Percentiles rank a stretch among this genome's conserved stretches.
phyloP scores from a whole-genome alignment of 2,329 filamentous ascomycete genomes.

The Colletotrichum cordylinicola region DNA sequence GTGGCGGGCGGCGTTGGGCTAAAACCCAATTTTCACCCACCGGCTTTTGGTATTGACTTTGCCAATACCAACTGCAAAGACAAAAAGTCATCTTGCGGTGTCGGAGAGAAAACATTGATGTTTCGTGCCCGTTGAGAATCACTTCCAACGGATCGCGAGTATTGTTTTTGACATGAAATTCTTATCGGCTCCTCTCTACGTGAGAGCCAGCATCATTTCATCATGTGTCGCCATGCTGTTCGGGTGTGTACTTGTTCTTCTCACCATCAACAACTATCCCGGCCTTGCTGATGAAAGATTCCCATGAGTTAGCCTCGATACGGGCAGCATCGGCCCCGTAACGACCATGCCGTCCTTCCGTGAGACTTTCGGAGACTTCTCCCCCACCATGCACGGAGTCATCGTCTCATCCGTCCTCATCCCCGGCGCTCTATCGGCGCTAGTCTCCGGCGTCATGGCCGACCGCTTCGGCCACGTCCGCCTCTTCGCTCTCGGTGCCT shows the following conservation, averaged over 20 bases:
- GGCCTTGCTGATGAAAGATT: neutral
- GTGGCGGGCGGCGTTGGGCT: neutral
- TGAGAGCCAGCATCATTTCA: constrained; percentile 32
- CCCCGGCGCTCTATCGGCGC: constrained; percentile 63
- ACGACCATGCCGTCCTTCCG: constrained; percentile 62
- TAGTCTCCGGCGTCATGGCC: constrained; percentile 61
- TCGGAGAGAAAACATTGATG: neutral
- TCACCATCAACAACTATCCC: neutral
- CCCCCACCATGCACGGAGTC: constrained; percentile 61
- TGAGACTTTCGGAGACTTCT: constrained; percentile 55
- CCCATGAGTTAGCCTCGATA: constrained; percentile 31
- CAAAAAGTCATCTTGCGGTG: neutral
- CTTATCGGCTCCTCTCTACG: constrained; percentile 28
- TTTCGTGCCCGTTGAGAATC: neutral
- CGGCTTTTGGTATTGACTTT: neutral
- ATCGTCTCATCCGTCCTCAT: constrained; percentile 66
- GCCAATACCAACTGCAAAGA: neutral
- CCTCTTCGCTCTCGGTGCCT: constrained; percentile 56
- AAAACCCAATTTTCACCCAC: constrained; percentile 6
- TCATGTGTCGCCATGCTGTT: constrained; percentile 38
- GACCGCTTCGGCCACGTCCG: constrained; percentile 58
- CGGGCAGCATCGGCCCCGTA: constrained; percentile 64
- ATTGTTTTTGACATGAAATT: neutral
- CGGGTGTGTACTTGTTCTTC: constrained; percentile 25
- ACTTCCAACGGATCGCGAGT: fast-evolving